Conservation (phyloP, 441 rosid genomes). For the Geranium incanum region DNA sequence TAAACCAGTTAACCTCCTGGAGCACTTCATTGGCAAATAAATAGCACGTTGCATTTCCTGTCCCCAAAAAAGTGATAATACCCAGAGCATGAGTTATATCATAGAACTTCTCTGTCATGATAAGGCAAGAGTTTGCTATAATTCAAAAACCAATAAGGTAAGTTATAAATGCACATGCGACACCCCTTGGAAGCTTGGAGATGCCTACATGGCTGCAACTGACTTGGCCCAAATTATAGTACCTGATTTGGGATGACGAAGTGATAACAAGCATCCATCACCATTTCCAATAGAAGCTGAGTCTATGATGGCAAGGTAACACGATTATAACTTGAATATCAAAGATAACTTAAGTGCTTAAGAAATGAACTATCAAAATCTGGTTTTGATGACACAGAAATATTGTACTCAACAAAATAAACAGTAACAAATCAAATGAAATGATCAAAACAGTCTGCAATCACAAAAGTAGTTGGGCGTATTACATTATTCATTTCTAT, state of each 20-base stretch:
- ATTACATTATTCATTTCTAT: no score
- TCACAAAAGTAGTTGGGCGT: no score
- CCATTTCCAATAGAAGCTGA: conserved; percentile 26
- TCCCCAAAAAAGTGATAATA: conserved; percentile 2
- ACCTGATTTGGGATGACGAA: conserved; percentile 87
- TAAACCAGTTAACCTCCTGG: conserved; percentile 78
- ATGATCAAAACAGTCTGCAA: no score
- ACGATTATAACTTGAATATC: neutral
- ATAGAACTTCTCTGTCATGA: no score
- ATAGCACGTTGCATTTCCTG: conserved; percentile 52
- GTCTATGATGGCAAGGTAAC: conserved; percentile 24
- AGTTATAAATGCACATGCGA: neutral
- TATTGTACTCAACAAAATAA: neutral
- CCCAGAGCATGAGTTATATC: neutral
- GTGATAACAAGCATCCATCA: conserved; percentile 42
- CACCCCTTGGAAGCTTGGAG: neutral
- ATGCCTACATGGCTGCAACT: neutral
- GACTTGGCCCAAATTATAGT: neutral
- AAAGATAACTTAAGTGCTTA: neutral
- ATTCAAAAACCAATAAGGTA: neutral
- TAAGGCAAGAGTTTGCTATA: no score
- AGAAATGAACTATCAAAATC: neutral
- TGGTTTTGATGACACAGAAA: neutral
- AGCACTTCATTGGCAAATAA: conserved; percentile 43
- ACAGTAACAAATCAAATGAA: no score